Base-by-base conservation (phyloP, 352 stramenopile genomes). In the Globisporangium abappressorium region DNA sequence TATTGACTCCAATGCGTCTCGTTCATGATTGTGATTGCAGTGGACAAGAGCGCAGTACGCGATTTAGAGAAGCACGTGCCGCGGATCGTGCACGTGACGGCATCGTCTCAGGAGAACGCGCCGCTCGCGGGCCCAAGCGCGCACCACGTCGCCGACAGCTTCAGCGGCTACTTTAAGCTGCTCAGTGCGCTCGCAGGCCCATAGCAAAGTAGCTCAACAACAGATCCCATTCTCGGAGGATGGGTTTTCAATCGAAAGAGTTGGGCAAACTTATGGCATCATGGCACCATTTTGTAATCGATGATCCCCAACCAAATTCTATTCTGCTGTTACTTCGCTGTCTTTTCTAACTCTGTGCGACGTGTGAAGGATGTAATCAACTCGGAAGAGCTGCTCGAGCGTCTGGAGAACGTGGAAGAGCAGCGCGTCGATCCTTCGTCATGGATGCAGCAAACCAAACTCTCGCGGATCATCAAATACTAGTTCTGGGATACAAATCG, bases 61-160 rank as follows among this genome's bases (percentile, higher is more conserved):
- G 84, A 91, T 2, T 62, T 94, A 65, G 83, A 92, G 58, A 91
- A 90, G 69, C 84, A 94, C 62, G 86, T 94, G 33, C 81, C 86
- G 3, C 84, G 82, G 6, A 84, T 94, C 57, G 72, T 94, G 59
- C 74, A 91, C 67, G 77, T 92, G 43, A 69, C 74, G n/a, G 63
- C 70, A 14, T 69, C 66, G 15, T 57, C 74, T 14, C 74, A 79
- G 28, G 54, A 62, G 7, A 61, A 71, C 5, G 75, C 74, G 20
- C 26, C 41, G 2, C 36, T 64, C 14, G 63, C 24, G 8, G 55
- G 75, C 8, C 54, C 71, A 3, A 84, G 77, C 24, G 76, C 82
- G 51, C 77, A 89, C 57, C 85, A 94, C 65, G 81, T 90, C 46
- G 75, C 78, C 0, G 81, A 94, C 41, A 90, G 68, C 78, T 86